Base-by-base conservation (phyloP, 2,329 filamentous ascomycete genomes). In the Talaromyces atroroseus region DNA sequence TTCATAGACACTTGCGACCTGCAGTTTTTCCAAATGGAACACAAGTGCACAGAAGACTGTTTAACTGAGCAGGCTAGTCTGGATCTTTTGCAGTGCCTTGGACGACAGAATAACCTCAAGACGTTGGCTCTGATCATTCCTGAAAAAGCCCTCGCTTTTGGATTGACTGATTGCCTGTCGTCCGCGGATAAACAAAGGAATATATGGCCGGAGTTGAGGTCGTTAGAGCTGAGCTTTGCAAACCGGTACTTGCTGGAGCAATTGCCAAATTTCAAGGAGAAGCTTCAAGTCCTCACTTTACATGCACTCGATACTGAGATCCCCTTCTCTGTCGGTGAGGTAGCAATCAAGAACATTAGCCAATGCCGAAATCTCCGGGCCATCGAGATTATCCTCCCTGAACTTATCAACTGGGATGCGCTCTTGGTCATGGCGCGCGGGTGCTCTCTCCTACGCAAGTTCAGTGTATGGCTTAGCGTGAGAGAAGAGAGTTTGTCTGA, bases 241-340 rank as follows among this genome's bases (percentile, higher is more conserved):
- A 21, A 29, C 23, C 23, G 7, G n/a, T 2, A 12, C 32, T 45
- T 23, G 16, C 38, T 52, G 24, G 38, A 52, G 14, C 38, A 52
- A 52, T 29, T 45, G 20, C 38, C 50, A 52, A 18, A 52, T 16
- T 52, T 45, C 23, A 45, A 45, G 18, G 24, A 51, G n/a, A n/a
- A n/a, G 5, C 49, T 51, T 51, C 50, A 52, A 23, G 34, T 52
- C 5, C 50, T 52, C 50, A 45, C 7, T 4, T 16, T 45, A 21
- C 26, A 32, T 26, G 18, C 23, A 7, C 21, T 32, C 46, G 46
- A 29, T 7, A 10, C 8, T 6, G 16, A 18, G 29, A 24, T 7
- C 6, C 49, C 16, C 18, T 18, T n/a, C n/a, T n/a, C n/a, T 52
- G 21, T 44, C 24, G 26, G 29, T 18, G 40, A 36, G 6, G 23